A percentile compares a stretch with the other conserved stretches of the same genome.
Evolutionary conservation across 345 rosid genomes (phyloP).

Genomic region (Psidium guajava): DNA sequence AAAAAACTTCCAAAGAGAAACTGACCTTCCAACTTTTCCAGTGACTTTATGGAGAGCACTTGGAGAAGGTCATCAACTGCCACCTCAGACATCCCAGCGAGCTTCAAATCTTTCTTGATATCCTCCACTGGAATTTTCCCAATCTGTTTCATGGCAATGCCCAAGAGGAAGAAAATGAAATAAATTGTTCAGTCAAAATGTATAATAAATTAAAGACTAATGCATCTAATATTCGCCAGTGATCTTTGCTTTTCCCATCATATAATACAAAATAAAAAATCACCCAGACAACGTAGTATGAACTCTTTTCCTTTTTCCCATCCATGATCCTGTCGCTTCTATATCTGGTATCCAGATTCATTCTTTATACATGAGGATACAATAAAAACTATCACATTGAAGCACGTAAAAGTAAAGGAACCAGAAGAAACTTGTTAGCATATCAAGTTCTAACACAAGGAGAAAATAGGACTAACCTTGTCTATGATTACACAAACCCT

Average conservation of each 20-base stretch:
- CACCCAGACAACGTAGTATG: not conserved
- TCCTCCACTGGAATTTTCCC: slow-evolving; percentile 71
- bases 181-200: not conserved
- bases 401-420: not conserved
- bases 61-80: slow-evolving; percentile 60
- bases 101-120: slow-evolving; percentile 58
- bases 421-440: not conserved
- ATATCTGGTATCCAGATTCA: not conserved
- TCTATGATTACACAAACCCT: slow-evolving; percentile 80
- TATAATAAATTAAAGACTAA: not conserved
- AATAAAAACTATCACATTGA: not conserved
- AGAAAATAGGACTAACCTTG: slow-evolving; percentile 48
- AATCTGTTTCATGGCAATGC: slow-evolving; percentile 29
- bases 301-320: not conserved
- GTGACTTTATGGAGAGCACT: slow-evolving; percentile 68
- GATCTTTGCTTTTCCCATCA: not conserved
- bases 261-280: not conserved
- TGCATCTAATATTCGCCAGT: not conserved
- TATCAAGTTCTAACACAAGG: not conserved
- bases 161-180: not conserved
- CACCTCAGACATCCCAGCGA: slow-evolving; percentile 54
- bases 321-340: not conserved
- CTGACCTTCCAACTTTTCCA: slow-evolving; percentile 73
- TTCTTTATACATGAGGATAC: not conserved
- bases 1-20: not conserved